These are phyloP conservation scores for Fusarium fracticaudum DNA, from an alignment of 2,329 filamentous ascomycete genomes.

Conservation along the genomic window DNA sequence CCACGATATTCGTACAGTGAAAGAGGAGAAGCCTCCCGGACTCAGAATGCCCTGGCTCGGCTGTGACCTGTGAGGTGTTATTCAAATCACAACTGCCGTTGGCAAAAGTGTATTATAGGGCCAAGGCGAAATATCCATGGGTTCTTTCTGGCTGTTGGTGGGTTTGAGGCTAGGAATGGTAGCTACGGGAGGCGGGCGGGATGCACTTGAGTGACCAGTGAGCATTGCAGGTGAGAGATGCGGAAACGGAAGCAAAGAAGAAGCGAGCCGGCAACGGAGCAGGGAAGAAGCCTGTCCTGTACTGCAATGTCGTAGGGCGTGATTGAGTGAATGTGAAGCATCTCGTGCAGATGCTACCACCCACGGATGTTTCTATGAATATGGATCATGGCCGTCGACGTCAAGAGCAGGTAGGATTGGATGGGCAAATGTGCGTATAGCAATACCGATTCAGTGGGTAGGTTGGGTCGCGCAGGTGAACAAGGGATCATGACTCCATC, in stretches of 20 bases:
- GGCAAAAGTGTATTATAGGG: constrained; percentile 22
- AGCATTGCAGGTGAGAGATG: constrained; percentile 19
- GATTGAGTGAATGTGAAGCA: constrained; percentile 15
- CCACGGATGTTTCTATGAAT: constrained; percentile 14
- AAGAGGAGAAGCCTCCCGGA: not conserved
- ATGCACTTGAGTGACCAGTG: constrained; percentile 19
- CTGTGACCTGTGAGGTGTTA: not conserved
- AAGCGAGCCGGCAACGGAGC: constrained; percentile 14
- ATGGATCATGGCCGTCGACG: not conserved
- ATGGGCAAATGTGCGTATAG: not conserved
- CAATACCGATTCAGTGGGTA: constrained; percentile 10
- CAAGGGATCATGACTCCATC: constrained; percentile 1
- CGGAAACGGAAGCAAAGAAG: constrained; percentile 20
- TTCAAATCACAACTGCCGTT: constrained; percentile 16
- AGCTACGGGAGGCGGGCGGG: constrained; percentile 33
- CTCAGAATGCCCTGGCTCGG: not conserved
- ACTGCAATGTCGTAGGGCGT: not conserved
- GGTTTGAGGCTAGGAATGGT: constrained; percentile 22
- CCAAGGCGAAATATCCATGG: constrained; percentile 10
- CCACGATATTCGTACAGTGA: constrained; percentile 21
- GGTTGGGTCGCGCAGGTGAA: constrained; percentile 8
- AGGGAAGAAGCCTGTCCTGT: constrained; percentile 28
- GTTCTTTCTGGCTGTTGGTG: constrained; percentile 21
- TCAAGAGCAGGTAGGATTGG: not conserved
- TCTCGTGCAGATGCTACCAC: constrained; percentile 5